These are phyloP conservation scores for Penicillium frequentans DNA, from an alignment of 2,329 filamentous ascomycete species.

Conservation along the genomic window DNA sequence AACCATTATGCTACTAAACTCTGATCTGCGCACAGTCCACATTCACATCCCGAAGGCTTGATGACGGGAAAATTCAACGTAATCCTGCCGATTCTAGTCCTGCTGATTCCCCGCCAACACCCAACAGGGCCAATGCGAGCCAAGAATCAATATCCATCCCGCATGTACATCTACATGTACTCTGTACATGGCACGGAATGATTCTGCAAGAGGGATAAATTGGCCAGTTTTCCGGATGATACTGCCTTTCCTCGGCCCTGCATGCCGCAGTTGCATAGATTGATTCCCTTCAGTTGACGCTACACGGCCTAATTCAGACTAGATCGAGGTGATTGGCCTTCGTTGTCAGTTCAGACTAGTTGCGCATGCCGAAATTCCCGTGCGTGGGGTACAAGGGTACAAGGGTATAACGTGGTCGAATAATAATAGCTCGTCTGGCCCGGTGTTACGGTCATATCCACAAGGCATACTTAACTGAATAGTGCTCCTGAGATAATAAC, in stretches of 20 bases:
- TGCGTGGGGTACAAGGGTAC: not conserved
- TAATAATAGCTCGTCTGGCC: not conserved
- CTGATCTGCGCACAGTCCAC: not conserved
- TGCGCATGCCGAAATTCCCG: no score
- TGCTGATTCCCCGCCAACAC: not conserved
- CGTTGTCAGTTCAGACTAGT: not conserved
- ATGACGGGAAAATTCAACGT: not conserved
- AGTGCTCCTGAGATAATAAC: not conserved
- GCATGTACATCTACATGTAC: not conserved
- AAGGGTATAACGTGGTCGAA: not conserved
- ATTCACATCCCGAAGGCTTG: not conserved
- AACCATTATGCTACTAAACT: not conserved
- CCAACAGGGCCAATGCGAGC: not conserved
- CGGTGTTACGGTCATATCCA: not conserved
- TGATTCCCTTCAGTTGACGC: not conserved
- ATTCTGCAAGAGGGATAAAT: not conserved
- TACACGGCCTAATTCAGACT: not conserved
- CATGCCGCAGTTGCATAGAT: not conserved
- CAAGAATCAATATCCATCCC: not conserved
- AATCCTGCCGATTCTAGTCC: not conserved
- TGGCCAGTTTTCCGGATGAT: not conserved
- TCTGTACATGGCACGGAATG: not conserved
- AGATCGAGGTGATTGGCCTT: not conserved
- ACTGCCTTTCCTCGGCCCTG: not conserved
- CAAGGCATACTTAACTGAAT: not conserved